These are phyloP conservation scores for Botrytis fragariae DNA, from an alignment of 2,329 filamentous ascomycete species.

Conservation along the genomic window DNA sequence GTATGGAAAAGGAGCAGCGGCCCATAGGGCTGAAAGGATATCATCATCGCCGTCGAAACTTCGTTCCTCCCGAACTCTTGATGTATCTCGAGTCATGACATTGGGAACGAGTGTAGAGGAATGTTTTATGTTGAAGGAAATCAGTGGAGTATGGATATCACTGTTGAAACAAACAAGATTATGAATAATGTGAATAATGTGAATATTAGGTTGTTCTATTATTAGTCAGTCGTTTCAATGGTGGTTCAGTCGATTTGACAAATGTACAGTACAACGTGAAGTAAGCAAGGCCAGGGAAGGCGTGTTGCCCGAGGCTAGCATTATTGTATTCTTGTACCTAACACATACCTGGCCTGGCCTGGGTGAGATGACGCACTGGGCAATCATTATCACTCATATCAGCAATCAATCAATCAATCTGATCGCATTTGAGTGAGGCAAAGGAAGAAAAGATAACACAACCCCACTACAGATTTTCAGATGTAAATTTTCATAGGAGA, in stretches of 20 bases:
- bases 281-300: background rate
- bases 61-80: slow-evolving; percentile 29
- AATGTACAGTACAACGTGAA: background rate
- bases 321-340: background rate
- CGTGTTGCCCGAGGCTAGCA: background rate
- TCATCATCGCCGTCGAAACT: slow-evolving; percentile 29
- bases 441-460: slow-evolving; percentile 2
- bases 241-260: background rate
- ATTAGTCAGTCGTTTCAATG: background rate
- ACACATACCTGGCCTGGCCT: background rate
- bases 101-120: slow-evolving; percentile 26
- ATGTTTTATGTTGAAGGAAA: background rate
- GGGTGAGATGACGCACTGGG: slow-evolving; percentile 8
- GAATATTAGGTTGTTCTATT: background rate
- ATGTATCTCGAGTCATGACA: slow-evolving; percentile 52
- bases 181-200: background rate
- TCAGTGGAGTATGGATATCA: background rate
- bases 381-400: background rate
- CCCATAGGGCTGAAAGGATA: slow-evolving; percentile 58
- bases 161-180: slow-evolving; percentile 5
- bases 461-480: slow-evolving; percentile 6
- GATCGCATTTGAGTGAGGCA: slow-evolving; percentile 1
- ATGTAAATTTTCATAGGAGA: background rate
- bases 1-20: slow-evolving; percentile 57
- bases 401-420: background rate